Conservation (phyloP, 2,329 filamentous ascomycete genomes). For the Monilinia vaccinii-corymbosi region DNA sequence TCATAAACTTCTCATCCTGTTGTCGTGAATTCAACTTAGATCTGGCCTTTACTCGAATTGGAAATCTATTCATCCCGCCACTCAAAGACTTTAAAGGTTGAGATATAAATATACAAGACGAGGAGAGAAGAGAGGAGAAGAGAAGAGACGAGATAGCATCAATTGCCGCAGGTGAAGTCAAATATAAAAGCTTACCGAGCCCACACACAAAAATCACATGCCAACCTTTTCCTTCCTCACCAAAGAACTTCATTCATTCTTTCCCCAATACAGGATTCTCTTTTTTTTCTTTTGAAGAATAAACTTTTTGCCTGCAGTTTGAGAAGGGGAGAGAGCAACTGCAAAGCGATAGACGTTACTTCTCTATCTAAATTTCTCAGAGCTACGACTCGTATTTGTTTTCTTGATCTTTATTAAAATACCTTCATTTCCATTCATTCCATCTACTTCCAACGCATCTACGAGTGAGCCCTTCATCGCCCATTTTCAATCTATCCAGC, state of each 20-base stretch:
- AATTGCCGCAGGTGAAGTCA: background rate
- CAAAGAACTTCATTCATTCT: background rate
- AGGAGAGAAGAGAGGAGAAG: too few species aligned
- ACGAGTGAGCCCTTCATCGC: constrained; percentile 24
- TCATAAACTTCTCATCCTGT: background rate
- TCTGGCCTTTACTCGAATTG: background rate
- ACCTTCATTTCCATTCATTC: constrained; percentile 19
- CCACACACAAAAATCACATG: background rate
- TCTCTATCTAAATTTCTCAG: constrained; percentile 23
- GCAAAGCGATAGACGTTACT: constrained; percentile 17
- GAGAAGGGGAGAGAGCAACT: constrained; percentile 9
- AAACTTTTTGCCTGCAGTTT: constrained; percentile 6
- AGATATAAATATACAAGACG: background rate
- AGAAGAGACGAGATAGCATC: background rate
- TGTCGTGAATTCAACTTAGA: background rate
- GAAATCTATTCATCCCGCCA: background rate
- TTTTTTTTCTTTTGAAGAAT: background rate
- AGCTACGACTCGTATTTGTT: constrained; percentile 29
- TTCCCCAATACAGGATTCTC: background rate
- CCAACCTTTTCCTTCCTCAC: background rate
- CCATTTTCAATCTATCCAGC: constrained; percentile 13
- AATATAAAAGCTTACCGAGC: background rate
- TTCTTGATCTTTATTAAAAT: constrained; percentile 18
- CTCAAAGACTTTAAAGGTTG: background rate
- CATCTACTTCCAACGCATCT: constrained; percentile 23